A percentile compares a stretch with the other conserved stretches of the same genome.
Conservation (phyloP, 176 grass and related monocot genomes). For the Carex cristatella region DNA sequence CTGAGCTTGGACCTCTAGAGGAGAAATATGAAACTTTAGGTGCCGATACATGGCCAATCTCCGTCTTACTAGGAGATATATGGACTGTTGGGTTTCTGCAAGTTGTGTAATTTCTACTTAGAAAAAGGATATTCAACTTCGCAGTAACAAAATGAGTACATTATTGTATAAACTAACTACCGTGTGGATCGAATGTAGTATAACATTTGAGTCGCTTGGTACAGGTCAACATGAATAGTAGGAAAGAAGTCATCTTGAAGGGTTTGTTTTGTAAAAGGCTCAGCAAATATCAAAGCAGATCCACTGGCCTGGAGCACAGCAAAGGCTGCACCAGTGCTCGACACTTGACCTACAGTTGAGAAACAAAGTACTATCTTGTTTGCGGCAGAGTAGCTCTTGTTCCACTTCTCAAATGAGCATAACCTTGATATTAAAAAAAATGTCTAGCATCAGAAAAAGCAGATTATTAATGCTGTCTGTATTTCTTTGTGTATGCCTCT, state of each 20-base stretch:
- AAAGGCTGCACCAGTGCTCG: conserved; percentile 42
- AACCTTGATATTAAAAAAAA: conserved; percentile 28
- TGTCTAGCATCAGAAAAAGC: neutral
- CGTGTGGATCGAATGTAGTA: conserved; percentile 56
- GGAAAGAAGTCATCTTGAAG: conserved; percentile 62
- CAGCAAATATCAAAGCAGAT: conserved; percentile 70
- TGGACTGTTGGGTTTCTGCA: conserved; percentile 36
- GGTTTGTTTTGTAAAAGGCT: conserved; percentile 31
- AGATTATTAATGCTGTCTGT: neutral
- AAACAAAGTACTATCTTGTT: conserved; percentile 77
- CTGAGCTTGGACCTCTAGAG: conserved; percentile 71
- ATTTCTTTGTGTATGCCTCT: neutral
- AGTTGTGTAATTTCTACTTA: neutral
- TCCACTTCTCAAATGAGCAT: conserved; percentile 43
- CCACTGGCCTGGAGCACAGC: conserved; percentile 46
- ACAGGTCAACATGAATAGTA: conserved; percentile 59
- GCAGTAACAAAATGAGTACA: neutral
- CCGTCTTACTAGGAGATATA: conserved; percentile 40
- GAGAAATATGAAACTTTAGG: conserved; percentile 73
- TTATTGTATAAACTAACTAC: conserved; percentile 19
- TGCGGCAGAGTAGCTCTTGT: conserved; percentile 21
- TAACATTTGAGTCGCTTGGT: conserved; percentile 67
- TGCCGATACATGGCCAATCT: conserved; percentile 44
- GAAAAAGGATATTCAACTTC: neutral
- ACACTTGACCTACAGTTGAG: conserved; percentile 35